Conservation (phyloP, 2,329 filamentous ascomycete species). For the Leptographium wingfieldii region DNA sequence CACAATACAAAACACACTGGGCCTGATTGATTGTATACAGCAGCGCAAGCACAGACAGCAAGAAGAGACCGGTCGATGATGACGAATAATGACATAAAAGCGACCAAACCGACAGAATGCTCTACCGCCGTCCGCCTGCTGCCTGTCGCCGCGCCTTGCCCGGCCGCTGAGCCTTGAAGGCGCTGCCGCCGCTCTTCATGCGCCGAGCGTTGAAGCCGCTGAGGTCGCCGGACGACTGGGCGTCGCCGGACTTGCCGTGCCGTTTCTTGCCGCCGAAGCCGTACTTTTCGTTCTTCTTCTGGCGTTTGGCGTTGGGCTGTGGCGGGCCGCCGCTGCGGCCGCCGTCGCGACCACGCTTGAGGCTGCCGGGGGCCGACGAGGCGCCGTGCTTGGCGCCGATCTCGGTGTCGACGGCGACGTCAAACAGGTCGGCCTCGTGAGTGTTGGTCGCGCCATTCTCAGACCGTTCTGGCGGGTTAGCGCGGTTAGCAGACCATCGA, state of each 20-base stretch:
- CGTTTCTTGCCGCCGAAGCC: conserved; percentile 96
- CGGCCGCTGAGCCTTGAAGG: conserved; percentile 10
- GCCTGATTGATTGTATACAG: too few relatives aligned
- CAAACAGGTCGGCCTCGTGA: conserved; percentile 79
- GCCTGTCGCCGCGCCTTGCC: conserved; percentile 40
- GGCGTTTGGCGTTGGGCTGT: conserved; percentile 54
- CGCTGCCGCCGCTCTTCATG: conserved; percentile 53
- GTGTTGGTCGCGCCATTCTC: conserved; percentile 51
- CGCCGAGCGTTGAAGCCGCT: conserved; percentile 67
- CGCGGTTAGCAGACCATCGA: too few relatives aligned
- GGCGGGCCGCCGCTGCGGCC: conserved; percentile 13
- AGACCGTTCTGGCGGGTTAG: conserved; percentile 58
- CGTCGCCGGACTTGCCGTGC: conserved; percentile 81
- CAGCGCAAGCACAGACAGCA: too few relatives aligned
- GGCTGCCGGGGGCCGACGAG: conserved; percentile 24
- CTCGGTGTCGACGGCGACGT: conserved; percentile 69
- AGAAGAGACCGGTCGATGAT: too few relatives aligned
- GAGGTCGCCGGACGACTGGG: conserved; percentile 67
- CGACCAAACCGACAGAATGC: neutral
- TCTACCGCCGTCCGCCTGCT: conserved; percentile 20
- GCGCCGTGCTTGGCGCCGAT: conserved; percentile 22
- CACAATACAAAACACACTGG: too few relatives aligned
- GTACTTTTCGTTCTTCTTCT: conserved; percentile 90
- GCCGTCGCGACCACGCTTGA: conserved; percentile 2
- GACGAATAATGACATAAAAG: neutral